A percentile compares a stretch with the other conserved stretches of the same genome.
Conservation (phyloP, 192 early-diverging fungal species). For the Chytriomyces hyalinus region DNA sequence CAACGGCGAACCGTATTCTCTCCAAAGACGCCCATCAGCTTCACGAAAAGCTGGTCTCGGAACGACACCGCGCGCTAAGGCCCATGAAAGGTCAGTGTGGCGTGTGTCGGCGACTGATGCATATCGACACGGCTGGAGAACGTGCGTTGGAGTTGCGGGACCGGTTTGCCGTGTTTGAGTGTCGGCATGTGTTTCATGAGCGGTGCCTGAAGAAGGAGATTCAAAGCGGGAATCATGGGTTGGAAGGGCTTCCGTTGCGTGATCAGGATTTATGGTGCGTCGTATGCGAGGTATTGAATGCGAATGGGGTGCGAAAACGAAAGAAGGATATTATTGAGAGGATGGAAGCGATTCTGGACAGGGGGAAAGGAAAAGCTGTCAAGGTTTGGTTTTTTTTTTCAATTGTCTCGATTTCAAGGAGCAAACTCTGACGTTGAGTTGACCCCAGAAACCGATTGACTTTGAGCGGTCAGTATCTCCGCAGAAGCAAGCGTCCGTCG, state of each 20-base stretch:
- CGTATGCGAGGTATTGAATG: constrained; percentile 21
- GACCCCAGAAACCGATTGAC: background rate
- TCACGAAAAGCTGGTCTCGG: background rate
- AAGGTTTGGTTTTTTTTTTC: background rate
- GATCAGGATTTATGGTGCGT: constrained; percentile 30
- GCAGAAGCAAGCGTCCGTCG: background rate
- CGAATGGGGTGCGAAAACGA: constrained; percentile 12
- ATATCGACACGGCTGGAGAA: constrained; percentile 45
- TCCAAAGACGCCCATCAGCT: constrained; percentile 36
- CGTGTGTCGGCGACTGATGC: constrained; percentile 47
- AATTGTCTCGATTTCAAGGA: background rate
- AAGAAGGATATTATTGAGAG: constrained; percentile 14
- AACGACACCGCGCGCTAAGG: constrained; percentile 30
- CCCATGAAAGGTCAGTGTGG: constrained; percentile 53
- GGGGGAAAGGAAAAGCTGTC: constrained; percentile 21
- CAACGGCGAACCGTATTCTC: constrained; percentile 43
- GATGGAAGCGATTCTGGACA: background rate
- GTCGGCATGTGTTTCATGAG: constrained; percentile 53
- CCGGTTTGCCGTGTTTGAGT: constrained; percentile 44
- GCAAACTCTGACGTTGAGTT: background rate
- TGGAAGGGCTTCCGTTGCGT: background rate
- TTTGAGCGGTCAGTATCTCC: background rate
- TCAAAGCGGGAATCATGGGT: constrained; percentile 12
- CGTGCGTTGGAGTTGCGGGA: constrained; percentile 35
- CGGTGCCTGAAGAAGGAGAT: constrained; percentile 46